A percentile compares a stretch with the other conserved stretches of the same genome.
Evolutionary conservation across 2,329 filamentous ascomycete genomes (phyloP).

Genomic region (Clarireedia homoeocarpa): DNA sequence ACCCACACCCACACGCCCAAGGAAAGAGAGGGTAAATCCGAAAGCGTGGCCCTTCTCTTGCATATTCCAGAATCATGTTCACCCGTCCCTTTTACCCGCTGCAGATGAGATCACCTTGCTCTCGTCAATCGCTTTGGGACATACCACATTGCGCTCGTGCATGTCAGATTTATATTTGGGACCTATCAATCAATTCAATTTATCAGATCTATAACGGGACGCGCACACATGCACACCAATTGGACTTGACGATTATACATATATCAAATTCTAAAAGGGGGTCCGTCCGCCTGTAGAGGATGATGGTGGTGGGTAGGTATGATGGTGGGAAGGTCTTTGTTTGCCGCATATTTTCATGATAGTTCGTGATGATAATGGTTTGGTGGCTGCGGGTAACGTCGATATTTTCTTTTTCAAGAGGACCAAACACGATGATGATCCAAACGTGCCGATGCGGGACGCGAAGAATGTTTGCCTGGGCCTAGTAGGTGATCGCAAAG

Average conservation of each 20-base stretch:
- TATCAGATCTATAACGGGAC: no score
- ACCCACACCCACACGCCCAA: no score
- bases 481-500: neutral
- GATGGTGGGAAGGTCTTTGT: no score
- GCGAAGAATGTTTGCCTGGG: neutral
- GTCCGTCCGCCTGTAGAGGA: no score
- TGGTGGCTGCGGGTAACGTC: neutral
- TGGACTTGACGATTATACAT: no score
- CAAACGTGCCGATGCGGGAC: neutral
- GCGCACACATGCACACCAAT: no score
- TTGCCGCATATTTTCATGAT: no score
- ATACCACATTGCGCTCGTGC: neutral
- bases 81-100: conserved; percentile 1
- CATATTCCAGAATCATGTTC: conserved; percentile 9
- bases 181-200: neutral
- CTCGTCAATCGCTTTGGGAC: neutral
- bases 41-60: conserved; percentile 2
- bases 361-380: no score
- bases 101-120: conserved; percentile 2
- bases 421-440: neutral
- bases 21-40: neutral
- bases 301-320: no score
- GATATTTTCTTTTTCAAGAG: conserved; percentile 1
- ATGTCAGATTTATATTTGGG: neutral
- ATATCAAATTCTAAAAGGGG: no score